Conservation (phyloP, 805 yeast species). For the Cephaloascus albidus region DNA sequence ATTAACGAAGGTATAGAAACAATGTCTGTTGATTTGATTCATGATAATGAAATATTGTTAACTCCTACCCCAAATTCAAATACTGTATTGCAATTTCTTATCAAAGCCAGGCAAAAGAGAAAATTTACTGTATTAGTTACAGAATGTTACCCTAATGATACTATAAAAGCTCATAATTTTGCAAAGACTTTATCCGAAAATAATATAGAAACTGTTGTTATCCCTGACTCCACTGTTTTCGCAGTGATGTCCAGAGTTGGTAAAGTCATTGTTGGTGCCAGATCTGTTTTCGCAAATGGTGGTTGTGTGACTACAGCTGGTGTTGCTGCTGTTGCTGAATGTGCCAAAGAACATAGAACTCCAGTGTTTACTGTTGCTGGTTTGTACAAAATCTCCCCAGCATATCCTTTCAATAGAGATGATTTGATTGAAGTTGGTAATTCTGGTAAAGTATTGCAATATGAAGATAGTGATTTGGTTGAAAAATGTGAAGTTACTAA, state of each 20-base stretch:
- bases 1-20: slow-evolving; percentile 86
- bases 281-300: slow-evolving; percentile 92
- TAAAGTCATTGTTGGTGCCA: slow-evolving; percentile 87
- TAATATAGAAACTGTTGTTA: slow-evolving; percentile 80
- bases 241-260: slow-evolving; percentile 98
- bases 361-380: slow-evolving; percentile 97
- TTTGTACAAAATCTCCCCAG: slow-evolving; percentile 82
- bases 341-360: slow-evolving; percentile 92
- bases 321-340: slow-evolving; percentile 85
- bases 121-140: slow-evolving; percentile 87
- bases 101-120: slow-evolving; percentile 83
- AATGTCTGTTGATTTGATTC: slow-evolving; percentile 88
- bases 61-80: slow-evolving; percentile 94
- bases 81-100: slow-evolving; percentile 78
- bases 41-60: slow-evolving; percentile 75
- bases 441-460: slow-evolving; percentile 79
- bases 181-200: slow-evolving; percentile 75
- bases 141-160: slow-evolving; percentile 86
- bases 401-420: slow-evolving; percentile 84
- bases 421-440: slow-evolving; percentile 86
- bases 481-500: slow-evolving; percentile 76
- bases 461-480: slow-evolving; percentile 58
- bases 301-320: slow-evolving; percentile 89
- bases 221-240: slow-evolving; percentile 87
- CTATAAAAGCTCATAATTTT: slow-evolving; percentile 66